phyloP scores from a whole-genome alignment of 2,329 filamentous ascomycete species.

The Penicillium sp. region DNA sequence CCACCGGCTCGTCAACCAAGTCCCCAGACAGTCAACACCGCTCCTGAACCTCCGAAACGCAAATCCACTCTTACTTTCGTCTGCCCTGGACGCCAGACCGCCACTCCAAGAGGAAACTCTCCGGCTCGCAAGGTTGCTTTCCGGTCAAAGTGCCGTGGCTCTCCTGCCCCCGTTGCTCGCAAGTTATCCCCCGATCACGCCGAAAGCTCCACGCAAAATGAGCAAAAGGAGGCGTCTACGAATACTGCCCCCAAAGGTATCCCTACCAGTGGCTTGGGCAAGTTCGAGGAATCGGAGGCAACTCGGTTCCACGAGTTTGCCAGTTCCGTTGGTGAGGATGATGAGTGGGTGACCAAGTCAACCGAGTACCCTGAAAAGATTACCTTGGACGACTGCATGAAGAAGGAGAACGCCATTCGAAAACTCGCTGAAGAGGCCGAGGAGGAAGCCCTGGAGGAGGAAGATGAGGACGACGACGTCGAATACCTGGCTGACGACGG shows the following conservation, averaged over 20 bases:
- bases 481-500: constrained; percentile 65
- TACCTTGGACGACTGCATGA: constrained; percentile 82
- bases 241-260: constrained; percentile 24
- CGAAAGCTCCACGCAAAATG: constrained; percentile 5
- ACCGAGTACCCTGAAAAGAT: constrained; percentile 63
- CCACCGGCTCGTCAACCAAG: constrained; percentile 26
- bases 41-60: constrained; percentile 36
- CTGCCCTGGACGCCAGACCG: constrained; percentile 39
- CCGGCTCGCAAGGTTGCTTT: constrained; percentile 21
- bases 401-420: constrained; percentile 83
- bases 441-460: constrained; percentile 75
- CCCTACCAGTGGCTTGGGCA: constrained; percentile 35
- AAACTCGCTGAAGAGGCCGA: constrained; percentile 83
- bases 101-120: constrained; percentile 26
- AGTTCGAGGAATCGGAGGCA: constrained; percentile 41
- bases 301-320: constrained; percentile 82
- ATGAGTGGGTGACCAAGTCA: constrained; percentile 82
- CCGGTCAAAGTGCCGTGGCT: constrained; percentile 33
- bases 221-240: constrained; percentile 10
- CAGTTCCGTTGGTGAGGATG: constrained; percentile 71
- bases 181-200: constrained; percentile 23
- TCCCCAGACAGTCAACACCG: constrained; percentile 11
- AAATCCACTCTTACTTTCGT: constrained; percentile 46
- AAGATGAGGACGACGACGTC: constrained; percentile 55
- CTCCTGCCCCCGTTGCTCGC: constrained; percentile 38